These are phyloP conservation scores for Fusarium zealandicum DNA, from an alignment of 2,329 filamentous ascomycete genomes.

Conservation along the genomic window DNA sequence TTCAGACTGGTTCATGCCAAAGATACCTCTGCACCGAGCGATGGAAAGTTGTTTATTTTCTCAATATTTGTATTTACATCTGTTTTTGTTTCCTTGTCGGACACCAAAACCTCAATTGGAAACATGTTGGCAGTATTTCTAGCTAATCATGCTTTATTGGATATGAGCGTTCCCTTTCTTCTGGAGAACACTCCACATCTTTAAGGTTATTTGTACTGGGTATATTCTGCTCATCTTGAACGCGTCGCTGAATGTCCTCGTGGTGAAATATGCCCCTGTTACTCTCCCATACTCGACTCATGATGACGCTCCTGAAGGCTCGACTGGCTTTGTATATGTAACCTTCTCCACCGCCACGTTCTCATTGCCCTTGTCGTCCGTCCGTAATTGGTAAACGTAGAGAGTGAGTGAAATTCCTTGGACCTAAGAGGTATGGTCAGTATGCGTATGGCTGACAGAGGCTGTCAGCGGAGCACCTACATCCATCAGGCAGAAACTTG, in stretches of 20 bases:
- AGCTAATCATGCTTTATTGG: constrained; percentile 34
- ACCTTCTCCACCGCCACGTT: constrained; percentile 87
- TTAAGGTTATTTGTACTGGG: constrained; percentile 36
- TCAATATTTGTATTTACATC: constrained; percentile 45
- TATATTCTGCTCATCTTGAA: constrained; percentile 39
- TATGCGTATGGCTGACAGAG: constrained; percentile 3
- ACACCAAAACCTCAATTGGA: constrained; percentile 31
- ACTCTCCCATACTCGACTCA: constrained; percentile 12
- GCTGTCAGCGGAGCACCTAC: constrained; percentile 63
- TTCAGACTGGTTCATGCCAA: constrained; percentile 43
- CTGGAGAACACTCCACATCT: constrained; percentile 14
- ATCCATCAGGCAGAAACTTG: constrained; percentile 98
- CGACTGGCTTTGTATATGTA: constrained; percentile 80
- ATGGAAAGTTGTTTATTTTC: constrained; percentile 39
- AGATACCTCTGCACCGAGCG: constrained; percentile 48
- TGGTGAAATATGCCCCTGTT: constrained; percentile 9
- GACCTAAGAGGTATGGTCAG: constrained; percentile 63
- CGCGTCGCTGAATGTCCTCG: constrained; percentile 30
- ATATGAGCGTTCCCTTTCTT: constrained; percentile 26
- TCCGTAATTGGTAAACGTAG: constrained; percentile 89
- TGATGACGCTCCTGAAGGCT: constrained; percentile 61
- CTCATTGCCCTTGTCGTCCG: constrained; percentile 77
- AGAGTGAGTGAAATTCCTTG: constrained; percentile 95
- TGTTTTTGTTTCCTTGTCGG: constrained; percentile 30
- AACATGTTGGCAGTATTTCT: constrained; percentile 22